phyloP scores from a whole-genome alignment of 495 filamentous ascomycete species.

The Hyaloscypha hepaticicola region DNA sequence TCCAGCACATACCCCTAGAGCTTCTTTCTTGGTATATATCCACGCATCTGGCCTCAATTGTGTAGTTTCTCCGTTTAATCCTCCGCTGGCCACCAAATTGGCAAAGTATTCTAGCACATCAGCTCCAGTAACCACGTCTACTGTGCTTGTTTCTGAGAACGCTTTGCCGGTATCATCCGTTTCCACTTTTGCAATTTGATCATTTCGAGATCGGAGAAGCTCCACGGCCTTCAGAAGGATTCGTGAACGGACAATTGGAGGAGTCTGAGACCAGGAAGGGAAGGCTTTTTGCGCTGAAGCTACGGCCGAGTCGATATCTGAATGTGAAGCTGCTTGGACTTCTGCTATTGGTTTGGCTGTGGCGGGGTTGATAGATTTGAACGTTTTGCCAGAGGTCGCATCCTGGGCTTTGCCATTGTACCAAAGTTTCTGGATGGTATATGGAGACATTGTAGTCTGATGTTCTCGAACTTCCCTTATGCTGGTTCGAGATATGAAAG shows the following conservation, averaged over 20 bases:
- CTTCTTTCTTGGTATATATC: conserved; percentile 73
- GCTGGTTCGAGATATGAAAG: background rate
- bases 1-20: conserved; percentile 73
- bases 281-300: conserved; percentile 61
- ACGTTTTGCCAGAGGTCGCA: conserved; percentile 58
- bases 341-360: conserved; percentile 61
- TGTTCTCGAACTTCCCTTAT: background rate
- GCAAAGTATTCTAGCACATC: conserved; percentile 79
- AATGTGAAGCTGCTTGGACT: conserved; percentile 59
- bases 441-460: conserved; percentile 41
- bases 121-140: conserved; percentile 71
- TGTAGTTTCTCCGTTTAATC: conserved; percentile 66
- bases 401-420: conserved; percentile 62
- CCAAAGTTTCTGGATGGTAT: conserved; percentile 60
- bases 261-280: conserved; percentile 62
- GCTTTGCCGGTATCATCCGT: conserved; percentile 75
- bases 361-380: conserved; percentile 67
- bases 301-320: conserved; percentile 67
- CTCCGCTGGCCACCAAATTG: conserved; percentile 66
- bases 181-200: conserved; percentile 67
- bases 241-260: conserved; percentile 62
- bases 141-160: conserved; percentile 70
- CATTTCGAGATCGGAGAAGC: conserved; percentile 64
- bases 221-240: conserved; percentile 68
- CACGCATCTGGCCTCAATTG: conserved; percentile 67